A percentile compares a stretch with the other conserved stretches of the same genome.
phyloP scores from a whole-genome alignment of 225 moss, liverwort and hornwort genomes.

The Pseudisothecium myosuroides region DNA sequence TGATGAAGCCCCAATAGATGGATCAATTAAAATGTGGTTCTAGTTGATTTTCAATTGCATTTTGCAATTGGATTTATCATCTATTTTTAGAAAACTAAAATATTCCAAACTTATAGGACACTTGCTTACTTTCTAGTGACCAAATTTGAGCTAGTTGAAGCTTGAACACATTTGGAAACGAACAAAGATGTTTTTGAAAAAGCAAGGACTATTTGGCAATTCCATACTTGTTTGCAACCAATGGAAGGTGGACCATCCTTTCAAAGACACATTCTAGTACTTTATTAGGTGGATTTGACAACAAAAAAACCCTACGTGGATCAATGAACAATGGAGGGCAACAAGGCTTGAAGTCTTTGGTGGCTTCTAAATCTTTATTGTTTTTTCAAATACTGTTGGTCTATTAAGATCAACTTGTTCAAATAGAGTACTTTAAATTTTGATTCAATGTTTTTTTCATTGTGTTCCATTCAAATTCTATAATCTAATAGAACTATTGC shows the following conservation, averaged over 20 bases:
- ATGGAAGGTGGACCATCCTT: no score
- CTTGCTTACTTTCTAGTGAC: background rate
- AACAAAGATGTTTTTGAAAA: background rate
- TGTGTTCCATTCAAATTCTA: background rate
- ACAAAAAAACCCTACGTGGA: fast-evolving
- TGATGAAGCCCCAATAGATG: background rate
- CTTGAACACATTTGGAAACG: background rate
- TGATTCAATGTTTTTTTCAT: background rate
- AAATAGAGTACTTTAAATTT: background rate
- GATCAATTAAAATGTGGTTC: background rate
- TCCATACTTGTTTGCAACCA: background rate
- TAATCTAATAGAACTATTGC: background rate
- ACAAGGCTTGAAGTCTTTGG: background rate
- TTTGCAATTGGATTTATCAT: background rate
- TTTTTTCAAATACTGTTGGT: background rate
- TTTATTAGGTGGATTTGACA: background rate
- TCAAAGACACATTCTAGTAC: background rate
- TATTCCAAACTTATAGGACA: background rate
- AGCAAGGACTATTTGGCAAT: background rate
- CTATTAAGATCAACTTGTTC: background rate
- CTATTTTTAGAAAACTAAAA: background rate
- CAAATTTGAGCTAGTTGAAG: background rate
- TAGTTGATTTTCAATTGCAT: background rate
- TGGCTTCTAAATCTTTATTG: fast-evolving
- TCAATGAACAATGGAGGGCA: background rate